Conservation (phyloP, 1,284 basidiomycete species). For the Marasmius tenuissimus region DNA sequence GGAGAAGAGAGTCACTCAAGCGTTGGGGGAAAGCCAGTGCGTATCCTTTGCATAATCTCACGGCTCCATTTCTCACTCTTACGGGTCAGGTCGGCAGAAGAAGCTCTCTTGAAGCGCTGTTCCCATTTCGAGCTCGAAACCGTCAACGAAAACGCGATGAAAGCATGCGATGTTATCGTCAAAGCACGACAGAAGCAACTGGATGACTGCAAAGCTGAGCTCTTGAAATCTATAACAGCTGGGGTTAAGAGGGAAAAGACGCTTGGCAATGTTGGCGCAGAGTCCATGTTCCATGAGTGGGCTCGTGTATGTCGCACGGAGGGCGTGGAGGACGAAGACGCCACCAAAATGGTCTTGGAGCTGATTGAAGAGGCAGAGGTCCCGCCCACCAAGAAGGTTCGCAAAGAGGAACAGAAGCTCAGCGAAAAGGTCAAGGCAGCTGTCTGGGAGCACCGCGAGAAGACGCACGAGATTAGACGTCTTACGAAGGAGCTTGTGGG, state of each 20-base stretch:
- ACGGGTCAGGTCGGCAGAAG: conserved; percentile 71
- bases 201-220: conserved; percentile 75
- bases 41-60: conserved; percentile 25
- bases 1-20: conserved; percentile 83
- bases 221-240: conserved; percentile 64
- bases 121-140: conserved; percentile 91
- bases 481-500: conserved; percentile 87
- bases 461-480: conserved; percentile 81
- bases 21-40: conserved; percentile 86
- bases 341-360: conserved; percentile 56
- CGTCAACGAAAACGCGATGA: conserved; percentile 76
- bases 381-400: conserved; percentile 50
- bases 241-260: conserved; percentile 68
- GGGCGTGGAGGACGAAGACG: conserved; percentile 76
- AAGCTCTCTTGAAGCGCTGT: conserved; percentile 89
- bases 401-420: conserved; percentile 55
- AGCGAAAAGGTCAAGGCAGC: conserved; percentile 57
- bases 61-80: background rate
- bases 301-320: conserved; percentile 65
- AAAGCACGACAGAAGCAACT: conserved; percentile 79
- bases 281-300: conserved; percentile 79
- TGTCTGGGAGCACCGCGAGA: conserved; percentile 83
- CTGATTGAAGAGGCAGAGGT: conserved; percentile 67
- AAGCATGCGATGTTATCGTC: conserved; percentile 91
- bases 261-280: conserved; percentile 61